Evolutionary conservation across 1,139 yeast species (phyloP), one percentile per base, ranked within the genome.

Genomic region (Debaryomyces fabryi): DNA sequence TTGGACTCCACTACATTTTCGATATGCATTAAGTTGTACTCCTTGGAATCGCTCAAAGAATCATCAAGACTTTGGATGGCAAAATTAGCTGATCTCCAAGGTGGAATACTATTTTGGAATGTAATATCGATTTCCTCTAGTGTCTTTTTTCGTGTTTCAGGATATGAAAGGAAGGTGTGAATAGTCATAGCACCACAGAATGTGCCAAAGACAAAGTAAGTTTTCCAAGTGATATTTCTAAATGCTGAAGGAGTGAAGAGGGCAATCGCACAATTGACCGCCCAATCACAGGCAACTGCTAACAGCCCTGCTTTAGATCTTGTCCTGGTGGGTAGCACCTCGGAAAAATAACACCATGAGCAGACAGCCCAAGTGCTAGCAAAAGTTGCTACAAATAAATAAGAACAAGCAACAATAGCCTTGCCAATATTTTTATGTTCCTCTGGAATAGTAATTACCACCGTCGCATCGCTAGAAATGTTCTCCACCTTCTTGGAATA

Each of bases 101-200:
- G 86, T 51, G 86, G 86, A 51, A 83, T 63, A 29, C 69, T 61
- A 53, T 79, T 78, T 20, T 67, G 76, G 81, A 85, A 83, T 72
- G 82, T 71, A 72, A 79, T 78, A 25, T 78, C 84, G 52, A 82
- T 73, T 66, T 82, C 85, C 68, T 83, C 88, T 72, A 83, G 74
- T 50, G 86, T 74, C 66, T 76, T 79, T 48, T 84, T 84, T 60
- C 72, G 80, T 30, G 88, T 83, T 65, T 80, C 82, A 53, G 85
- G 76, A 81, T 81, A 83, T 67, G 78, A 85, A 74, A 87, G 79
- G 72, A 68, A 85, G 48, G 85, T 85, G 57, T 81, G 86, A 48
- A 81, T 48, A 74, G 76, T 72, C 84, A 82, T 80, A 49, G 65
- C 71, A 18, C 65, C 61, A 64, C 85, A 80, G 62, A 79, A 79